Base-by-base conservation (phyloP, 108 stramenopile genomes). In the Nitzschia inconspicua region DNA sequence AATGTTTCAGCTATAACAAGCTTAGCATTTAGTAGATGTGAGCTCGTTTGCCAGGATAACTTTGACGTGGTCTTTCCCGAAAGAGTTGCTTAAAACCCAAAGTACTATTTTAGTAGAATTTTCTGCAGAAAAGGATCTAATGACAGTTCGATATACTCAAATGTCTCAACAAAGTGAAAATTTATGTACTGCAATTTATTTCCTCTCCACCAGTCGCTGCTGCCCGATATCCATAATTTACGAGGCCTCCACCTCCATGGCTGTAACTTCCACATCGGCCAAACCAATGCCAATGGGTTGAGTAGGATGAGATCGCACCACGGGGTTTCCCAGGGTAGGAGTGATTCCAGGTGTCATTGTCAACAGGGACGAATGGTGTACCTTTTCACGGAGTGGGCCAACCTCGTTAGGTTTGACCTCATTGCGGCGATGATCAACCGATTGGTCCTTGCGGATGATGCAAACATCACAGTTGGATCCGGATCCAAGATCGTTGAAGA, bases 401-500 rank as follows among this genome's bases (percentile, higher is more conserved):
- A 86, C 65, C 19, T 86, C 77, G 68, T 93, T 94, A 50, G 89
- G 88, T 42, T 50, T 84, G 51, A 93, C 77, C 53, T 72, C 83
- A 55, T 84, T 82, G 56, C 92, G 83, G 24, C 75, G 77, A 47
- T 85, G 73, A 53, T 73, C 68, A 37, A 79, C 72, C 37, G 71
- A 77, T 31, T 79, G 77, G 68, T 95, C 88, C 48, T 53, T 80
- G n/a, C 96, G 73, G 55, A 99, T 93, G 48, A 99, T 76, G 51
- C 91, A 93, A 10, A 96, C 66, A 64, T 99, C 98, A 37, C 88
- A 87, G 71, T 97, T 98, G 54, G 70, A 76, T 2, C 99, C 98
- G 24, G 81, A 84, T 2, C 99, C 98, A 36, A 98, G 75, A 77
- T 99, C 98, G 74, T 99, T 99, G 67, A 96, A 98, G 50, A 98